Base-by-base conservation (phyloP, 306 rosid genomes). In the Trifolium subterraneum region DNA sequence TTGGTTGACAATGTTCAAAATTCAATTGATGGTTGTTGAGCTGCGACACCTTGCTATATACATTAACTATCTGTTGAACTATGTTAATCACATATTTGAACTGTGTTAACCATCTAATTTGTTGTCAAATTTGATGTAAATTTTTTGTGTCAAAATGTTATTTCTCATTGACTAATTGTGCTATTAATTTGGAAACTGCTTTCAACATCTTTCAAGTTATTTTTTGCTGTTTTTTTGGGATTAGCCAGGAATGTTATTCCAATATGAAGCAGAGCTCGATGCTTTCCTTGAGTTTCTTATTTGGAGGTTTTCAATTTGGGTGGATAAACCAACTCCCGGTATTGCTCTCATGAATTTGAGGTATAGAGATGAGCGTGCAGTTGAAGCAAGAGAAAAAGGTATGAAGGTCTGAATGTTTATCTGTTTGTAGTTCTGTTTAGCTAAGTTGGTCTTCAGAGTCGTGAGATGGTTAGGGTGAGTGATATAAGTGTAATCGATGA, bases 241-340 rank as follows among this genome's bases (percentile, higher is more conserved):
- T 87, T 91, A 94, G 98, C 98, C 98, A 91, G 98, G 98, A 91
- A 88, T 94, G 96, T 59, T 94, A 77, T 94, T 94, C 84, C 98
- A 94, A 86, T 94, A 94, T 82, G 98, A 94, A 88, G 98, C 98
- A 1, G 85, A 84, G 75, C 85, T 80, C 48, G 87, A 84, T 70
- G 99, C 99, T 71, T 94, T 94, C 82, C 93, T 94, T 58, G 96
- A 92, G 91, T 94, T 94, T 84, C 96, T 94, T 70, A 94, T 94
- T 77, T 94, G 97, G 99, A 75, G 97, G 16, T 94, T 94, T 79
- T 94, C 99, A 13, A 92, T 94, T 82, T 94, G 99, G 99, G 96
- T 68, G 20, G 99, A 94, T 83, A 94, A 94, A 81, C 99, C 99
- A 45, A 94, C 99, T 60, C 99, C 99, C 0, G 99, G 99, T 76